Base-by-base conservation (phyloP, 306 rosid species). In the Begonia masoniana region DNA sequence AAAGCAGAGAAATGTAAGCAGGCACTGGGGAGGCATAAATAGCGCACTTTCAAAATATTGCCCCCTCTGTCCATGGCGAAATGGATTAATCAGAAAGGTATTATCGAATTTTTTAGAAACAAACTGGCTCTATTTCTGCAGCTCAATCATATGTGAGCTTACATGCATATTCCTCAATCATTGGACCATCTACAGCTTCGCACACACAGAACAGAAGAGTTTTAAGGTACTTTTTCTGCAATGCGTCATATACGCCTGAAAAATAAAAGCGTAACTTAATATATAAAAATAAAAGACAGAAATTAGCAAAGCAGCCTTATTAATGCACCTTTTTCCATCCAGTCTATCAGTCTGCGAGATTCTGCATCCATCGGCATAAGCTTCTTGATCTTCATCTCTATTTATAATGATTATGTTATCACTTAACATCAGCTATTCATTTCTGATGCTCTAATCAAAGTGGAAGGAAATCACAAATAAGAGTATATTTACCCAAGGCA, bases 121-220 rank as follows among this genome's bases (percentile, higher is more conserved):
- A 31, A 31, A 31, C 39, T 31, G 8, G 39, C 39, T 31, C 39
- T 6, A 31, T 31, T 5, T 31, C 39, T 31, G 39, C 39, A 31
- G 39, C 39, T 31, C 39, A 31, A 31, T 7, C 8, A 31, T 31
- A 31, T 7, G 39, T 58, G 74, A 43, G 17, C 87, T 78, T 76
- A 85, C 95, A 91, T 51, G 95, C 74, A 66, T 91, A 85, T 78
- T 91, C 97, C 88, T 91, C 95, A 67, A 91, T 77, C 94, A 85
- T 85, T 1, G 97, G 91, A 57, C 97, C 97, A 56, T 91, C 97
- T 13, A 78, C 60, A 14, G 83, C 62, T 64, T 85, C 88, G 39
- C 94, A 91, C 61, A 85, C 91, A 26, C 87, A 83, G 66, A 85
- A 82, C 62, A 91, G 64, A 64, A 91, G 97, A 17, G 91, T 78